phyloP scores from a whole-genome alignment of 116 monocot genomes.

The Phalaenopsis hybrid region DNA sequence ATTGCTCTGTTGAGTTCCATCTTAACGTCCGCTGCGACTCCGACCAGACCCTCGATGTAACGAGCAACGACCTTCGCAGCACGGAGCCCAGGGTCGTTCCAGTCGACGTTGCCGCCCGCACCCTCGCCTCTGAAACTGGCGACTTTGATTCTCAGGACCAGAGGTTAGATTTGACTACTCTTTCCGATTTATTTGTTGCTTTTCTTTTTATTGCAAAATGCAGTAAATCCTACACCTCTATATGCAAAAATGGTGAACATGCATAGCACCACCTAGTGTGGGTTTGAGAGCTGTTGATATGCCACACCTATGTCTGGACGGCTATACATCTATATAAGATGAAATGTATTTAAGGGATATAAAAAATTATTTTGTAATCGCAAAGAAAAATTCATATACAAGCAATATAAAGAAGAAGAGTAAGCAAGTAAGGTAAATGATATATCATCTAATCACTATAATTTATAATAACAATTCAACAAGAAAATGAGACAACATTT shows the following conservation, averaged over 20 bases:
- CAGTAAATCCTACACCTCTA: neutral
- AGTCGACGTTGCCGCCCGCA: slow-evolving; percentile 44
- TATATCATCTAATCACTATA: no score
- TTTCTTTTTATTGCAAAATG: neutral
- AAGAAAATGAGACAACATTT: no score
- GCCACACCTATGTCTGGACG: no score
- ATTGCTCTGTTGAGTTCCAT: slow-evolving; percentile 93
- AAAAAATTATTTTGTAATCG: no score
- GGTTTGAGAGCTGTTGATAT: no score
- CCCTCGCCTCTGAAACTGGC: slow-evolving; percentile 23
- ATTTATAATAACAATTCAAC: no score
- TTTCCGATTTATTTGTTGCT: neutral
- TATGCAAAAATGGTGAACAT: neutral
- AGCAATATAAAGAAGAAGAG: no score
- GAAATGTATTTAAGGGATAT: no score
- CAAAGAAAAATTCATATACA: no score
- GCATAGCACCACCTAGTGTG: no score
- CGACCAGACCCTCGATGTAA: slow-evolving; percentile 91
- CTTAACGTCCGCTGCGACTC: slow-evolving; percentile 67
- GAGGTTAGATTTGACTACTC: slow-evolving; percentile 21
- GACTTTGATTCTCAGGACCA: slow-evolving; percentile 37
- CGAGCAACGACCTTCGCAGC: slow-evolving; percentile 64
- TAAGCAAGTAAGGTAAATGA: no score
- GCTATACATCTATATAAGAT: no score
- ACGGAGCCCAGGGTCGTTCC: slow-evolving; percentile 46